Evolutionary conservation across 129 eudicot species (phyloP).

Genomic region (Gnaphalium uliginosum): DNA sequence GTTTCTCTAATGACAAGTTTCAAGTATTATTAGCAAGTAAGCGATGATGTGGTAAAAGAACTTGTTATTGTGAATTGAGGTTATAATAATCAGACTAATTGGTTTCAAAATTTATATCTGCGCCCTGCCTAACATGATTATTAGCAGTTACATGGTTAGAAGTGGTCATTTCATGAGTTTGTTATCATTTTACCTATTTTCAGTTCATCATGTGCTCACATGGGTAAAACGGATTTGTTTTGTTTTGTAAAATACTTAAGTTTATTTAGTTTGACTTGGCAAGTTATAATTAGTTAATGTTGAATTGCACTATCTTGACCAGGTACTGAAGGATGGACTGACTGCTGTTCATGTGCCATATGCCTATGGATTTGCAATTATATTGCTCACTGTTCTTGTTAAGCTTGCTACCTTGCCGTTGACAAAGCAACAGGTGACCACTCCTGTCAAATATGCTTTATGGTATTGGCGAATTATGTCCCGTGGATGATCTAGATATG

Average conservation of each 20-base stretch:
- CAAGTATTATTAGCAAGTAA: background rate
- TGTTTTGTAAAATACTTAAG: background rate
- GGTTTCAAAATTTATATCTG: no score
- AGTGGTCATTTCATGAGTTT: background rate
- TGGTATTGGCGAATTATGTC: background rate
- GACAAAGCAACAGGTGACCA: constrained; percentile 93
- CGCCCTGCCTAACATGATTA: no score
- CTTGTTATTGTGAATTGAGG: background rate
- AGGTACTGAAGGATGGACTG: constrained; percentile 90
- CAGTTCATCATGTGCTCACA: background rate
- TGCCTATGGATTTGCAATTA: constrained; percentile 96
- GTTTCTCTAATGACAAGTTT: background rate
- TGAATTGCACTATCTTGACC: constrained; percentile 28
- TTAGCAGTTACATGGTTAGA: background rate
- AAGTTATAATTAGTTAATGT: constrained; percentile 16
- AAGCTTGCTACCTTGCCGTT: constrained; percentile 83
- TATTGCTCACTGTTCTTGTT: constrained; percentile 91
- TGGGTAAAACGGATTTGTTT: background rate
- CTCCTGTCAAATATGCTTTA: constrained; percentile 19
- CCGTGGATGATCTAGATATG: constrained; percentile 1
- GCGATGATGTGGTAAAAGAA: background rate
- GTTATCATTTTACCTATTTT: no score
- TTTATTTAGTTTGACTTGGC: background rate
- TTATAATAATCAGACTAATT: no score
- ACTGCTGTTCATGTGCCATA: constrained; percentile 90